Evolutionary conservation across 768 basidiomycete species (phyloP).

Genomic region (Butyriboletus loyo): DNA sequence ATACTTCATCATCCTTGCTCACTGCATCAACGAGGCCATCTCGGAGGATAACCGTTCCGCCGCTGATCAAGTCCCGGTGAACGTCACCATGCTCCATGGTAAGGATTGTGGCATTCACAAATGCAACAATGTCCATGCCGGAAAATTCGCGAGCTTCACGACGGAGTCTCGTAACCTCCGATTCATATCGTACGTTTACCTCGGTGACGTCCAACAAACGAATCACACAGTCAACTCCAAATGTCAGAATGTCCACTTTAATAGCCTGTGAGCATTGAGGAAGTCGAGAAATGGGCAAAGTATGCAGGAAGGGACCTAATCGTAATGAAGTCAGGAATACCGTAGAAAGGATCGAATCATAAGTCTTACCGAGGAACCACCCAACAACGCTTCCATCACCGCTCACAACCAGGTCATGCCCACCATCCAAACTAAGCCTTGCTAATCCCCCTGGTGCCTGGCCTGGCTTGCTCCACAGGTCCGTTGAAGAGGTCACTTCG

Average conservation of each 20-base stretch:
- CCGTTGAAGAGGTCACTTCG: slow-evolving; percentile 40
- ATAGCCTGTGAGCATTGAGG: slow-evolving; percentile 47
- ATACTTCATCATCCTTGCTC: slow-evolving; percentile 33
- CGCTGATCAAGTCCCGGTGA: slow-evolving; percentile 46
- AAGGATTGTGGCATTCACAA: slow-evolving; percentile 66
- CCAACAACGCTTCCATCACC: slow-evolving; percentile 62
- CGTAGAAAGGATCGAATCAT: not conserved
- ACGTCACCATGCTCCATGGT: slow-evolving; percentile 61
- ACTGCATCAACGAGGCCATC: slow-evolving; percentile 58
- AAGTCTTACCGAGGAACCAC: slow-evolving; percentile 65
- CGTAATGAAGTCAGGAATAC: not conserved
- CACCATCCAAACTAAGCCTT: slow-evolving; percentile 68
- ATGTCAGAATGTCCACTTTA: slow-evolving; percentile 46
- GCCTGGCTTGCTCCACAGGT: slow-evolving; percentile 68
- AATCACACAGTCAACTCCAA: slow-evolving; percentile 63
- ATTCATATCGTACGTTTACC: slow-evolving; percentile 55
- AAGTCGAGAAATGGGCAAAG: slow-evolving; percentile 53
- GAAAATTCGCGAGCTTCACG: slow-evolving; percentile 39
- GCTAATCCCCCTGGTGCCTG: slow-evolving; percentile 61
- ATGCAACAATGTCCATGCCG: slow-evolving; percentile 45
- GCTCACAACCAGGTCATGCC: slow-evolving; percentile 65
- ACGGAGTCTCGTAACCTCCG: slow-evolving; percentile 59
- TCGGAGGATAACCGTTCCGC: slow-evolving; percentile 51
- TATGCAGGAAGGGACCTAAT: slow-evolving; percentile 40
- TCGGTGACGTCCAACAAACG: slow-evolving; percentile 55